Conservation (phyloP, 192 early-diverging fungal species). For the Phycomyces nitens region DNA sequence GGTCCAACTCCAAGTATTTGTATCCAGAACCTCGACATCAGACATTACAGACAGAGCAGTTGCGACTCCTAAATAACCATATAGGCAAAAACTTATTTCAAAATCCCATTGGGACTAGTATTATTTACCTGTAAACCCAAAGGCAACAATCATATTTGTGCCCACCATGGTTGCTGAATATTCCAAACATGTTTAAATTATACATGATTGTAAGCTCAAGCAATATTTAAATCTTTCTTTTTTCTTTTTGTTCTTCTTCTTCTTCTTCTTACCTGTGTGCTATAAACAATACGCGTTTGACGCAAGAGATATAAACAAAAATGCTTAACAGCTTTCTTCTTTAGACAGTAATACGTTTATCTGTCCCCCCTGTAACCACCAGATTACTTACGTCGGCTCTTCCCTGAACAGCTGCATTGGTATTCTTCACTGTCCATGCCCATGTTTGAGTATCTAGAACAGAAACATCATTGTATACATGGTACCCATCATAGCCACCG, state of each 20-base stretch:
- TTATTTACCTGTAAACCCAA: constrained; percentile 30
- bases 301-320: background rate
- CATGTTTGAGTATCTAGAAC: constrained; percentile 30
- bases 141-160: constrained; percentile 35
- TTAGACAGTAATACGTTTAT: background rate
- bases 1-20: constrained; percentile 32
- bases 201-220: too few species aligned
- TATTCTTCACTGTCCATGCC: constrained; percentile 35
- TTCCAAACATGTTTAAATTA: background rate
- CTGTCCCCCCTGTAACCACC: background rate
- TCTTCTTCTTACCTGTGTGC: constrained; percentile 28
- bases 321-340: background rate
- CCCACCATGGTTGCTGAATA: constrained; percentile 24
- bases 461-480: constrained; percentile 34
- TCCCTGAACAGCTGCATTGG: constrained; percentile 33
- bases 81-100: background rate
- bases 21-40: constrained; percentile 31
- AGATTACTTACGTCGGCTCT: constrained; percentile 32
- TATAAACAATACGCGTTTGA: constrained; percentile 10
- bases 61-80: constrained; percentile 14
- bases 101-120: background rate
- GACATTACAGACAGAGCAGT: constrained; percentile 29
- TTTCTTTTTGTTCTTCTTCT: too few species aligned
- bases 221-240: too few species aligned
- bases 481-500: constrained; percentile 35